Evolutionary conservation across 257 asterid genomes (phyloP).

Genomic region (Gentiana macrophylla): DNA sequence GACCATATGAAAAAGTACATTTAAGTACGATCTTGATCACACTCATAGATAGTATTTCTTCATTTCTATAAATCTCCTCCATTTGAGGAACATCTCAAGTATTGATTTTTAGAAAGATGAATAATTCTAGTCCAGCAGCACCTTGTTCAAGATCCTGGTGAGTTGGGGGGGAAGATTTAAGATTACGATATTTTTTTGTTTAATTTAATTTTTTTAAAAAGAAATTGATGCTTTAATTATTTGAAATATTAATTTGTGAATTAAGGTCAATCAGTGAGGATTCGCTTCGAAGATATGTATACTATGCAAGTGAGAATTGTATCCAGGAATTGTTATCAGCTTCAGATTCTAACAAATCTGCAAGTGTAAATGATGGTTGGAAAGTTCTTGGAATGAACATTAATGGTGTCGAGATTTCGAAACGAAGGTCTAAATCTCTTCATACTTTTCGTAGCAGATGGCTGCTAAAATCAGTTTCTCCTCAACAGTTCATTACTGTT

Average conservation of each 20-base stretch:
- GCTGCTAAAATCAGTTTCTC: constrained; percentile 58
- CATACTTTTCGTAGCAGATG: constrained; percentile 82
- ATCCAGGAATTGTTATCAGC: constrained; percentile 84
- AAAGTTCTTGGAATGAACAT: constrained; percentile 37
- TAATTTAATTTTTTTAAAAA: not conserved
- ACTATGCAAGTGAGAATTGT: constrained; percentile 83
- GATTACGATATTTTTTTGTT: not conserved
- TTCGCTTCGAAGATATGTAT: constrained; percentile 71
- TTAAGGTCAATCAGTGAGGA: constrained; percentile 94
- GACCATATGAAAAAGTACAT: not conserved
- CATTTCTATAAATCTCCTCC: constrained; percentile 5
- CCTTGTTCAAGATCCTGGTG: constrained; percentile 75
- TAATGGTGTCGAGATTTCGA: constrained; percentile 75
- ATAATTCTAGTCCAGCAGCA: constrained; percentile 23
- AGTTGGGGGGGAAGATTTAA: not conserved
- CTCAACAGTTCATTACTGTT: constrained; percentile 61
- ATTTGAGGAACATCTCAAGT: constrained; percentile 15
- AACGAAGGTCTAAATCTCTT: constrained; percentile 58
- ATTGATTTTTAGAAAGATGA: constrained; percentile 21
- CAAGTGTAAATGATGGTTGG: constrained; percentile 44
- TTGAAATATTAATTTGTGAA: not conserved
- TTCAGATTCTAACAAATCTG: constrained; percentile 46
- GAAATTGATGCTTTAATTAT: not conserved
- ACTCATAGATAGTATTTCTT: not conserved
- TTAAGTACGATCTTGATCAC: too few species aligned